Conservation (phyloP, 2,329 filamentous ascomycete genomes). For the Byssochlamys sp. region DNA sequence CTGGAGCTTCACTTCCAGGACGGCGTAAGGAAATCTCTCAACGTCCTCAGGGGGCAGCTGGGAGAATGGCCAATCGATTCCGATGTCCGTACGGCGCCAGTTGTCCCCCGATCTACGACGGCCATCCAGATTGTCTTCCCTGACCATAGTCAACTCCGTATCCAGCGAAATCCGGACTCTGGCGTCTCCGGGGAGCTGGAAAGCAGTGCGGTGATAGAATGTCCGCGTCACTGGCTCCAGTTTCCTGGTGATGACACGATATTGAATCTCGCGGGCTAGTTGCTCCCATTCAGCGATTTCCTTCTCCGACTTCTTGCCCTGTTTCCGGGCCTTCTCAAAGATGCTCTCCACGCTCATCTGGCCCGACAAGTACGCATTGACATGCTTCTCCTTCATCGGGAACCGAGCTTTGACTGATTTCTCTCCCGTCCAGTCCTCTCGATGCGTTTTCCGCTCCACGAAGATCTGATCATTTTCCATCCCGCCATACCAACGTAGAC, state of each 20-base stretch:
- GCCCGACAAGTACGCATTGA: conserved; percentile 80
- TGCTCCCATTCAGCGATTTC: conserved; percentile 84
- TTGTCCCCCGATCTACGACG: conserved; percentile 67
- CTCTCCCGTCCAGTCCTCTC: conserved; percentile 97
- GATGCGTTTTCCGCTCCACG: conserved; percentile 93
- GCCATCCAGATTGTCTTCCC: conserved; percentile 90
- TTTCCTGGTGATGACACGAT: conserved; percentile 76
- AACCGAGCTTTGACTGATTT: conserved; percentile 98
- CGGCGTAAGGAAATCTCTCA: conserved; percentile 86
- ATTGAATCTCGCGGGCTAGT: conserved; percentile 84
- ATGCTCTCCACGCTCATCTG: conserved; percentile 74
- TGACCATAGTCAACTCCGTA: conserved; percentile 87
- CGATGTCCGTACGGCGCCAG: conserved; percentile 95
- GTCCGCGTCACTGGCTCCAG: conserved; percentile 84
- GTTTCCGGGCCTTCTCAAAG: conserved; percentile 94
- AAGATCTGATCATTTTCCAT: conserved; percentile 95
- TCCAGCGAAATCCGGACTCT: conserved; percentile 93
- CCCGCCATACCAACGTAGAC: conserved; percentile 91
- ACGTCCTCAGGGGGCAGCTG: conserved; percentile 78
- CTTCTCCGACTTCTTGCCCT: conserved; percentile 86
- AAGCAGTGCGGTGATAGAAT: conserved; percentile 96
- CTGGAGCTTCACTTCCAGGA: conserved; percentile 94
- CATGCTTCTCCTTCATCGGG: conserved; percentile 89
- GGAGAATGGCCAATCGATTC: conserved; percentile 86
- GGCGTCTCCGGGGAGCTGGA: conserved; percentile 91